Evolutionary conservation across 164 flowering plant species (phyloP).

Genomic region (Kalanchoe fedtschenkoi): DNA sequence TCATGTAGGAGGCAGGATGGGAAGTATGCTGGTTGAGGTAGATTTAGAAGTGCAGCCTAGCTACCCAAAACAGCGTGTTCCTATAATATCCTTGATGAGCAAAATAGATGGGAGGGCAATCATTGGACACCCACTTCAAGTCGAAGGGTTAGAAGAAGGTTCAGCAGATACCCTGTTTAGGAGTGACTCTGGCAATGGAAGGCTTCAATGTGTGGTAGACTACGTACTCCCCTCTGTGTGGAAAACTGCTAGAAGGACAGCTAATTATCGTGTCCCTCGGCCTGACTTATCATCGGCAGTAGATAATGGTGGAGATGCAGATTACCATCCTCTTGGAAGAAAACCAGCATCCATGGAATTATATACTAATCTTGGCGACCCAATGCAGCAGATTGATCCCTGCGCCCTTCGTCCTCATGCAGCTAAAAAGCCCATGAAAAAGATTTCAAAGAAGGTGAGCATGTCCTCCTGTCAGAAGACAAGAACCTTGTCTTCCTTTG

Average conservation of each 20-base stretch:
- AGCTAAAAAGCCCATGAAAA: slow-evolving; percentile 32
- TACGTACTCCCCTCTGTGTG: slow-evolving; percentile 50
- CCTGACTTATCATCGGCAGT: slow-evolving; percentile 37
- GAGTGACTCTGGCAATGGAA: slow-evolving; percentile 23
- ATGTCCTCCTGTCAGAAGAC: slow-evolving; percentile 55
- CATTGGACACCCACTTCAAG: slow-evolving; percentile 72
- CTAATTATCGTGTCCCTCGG: slow-evolving; percentile 65
- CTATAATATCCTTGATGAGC: slow-evolving; percentile 74
- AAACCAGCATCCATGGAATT: slow-evolving; percentile 20
- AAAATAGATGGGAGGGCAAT: slow-evolving; percentile 69
- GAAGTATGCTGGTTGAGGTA: slow-evolving; percentile 53
- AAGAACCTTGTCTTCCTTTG: slow-evolving; percentile 71
- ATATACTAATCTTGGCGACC: slow-evolving; percentile 15
- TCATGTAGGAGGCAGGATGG: slow-evolving; percentile 24
- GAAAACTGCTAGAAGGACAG: slow-evolving; percentile 87
- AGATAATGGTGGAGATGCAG: slow-evolving; percentile 30
- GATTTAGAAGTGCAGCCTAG: slow-evolving; percentile 63
- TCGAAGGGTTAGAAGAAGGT: slow-evolving; percentile 55
- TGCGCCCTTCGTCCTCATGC: slow-evolving; percentile 17
- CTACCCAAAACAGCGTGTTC: slow-evolving; percentile 60
- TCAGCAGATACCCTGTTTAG: slow-evolving; percentile 30
- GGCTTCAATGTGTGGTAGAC: slow-evolving; percentile 27
- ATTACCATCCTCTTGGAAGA: slow-evolving; percentile 22
- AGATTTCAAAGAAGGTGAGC: slow-evolving; percentile 42
- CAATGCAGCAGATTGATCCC: slow-evolving; percentile 17